Conservation (phyloP, 1,139 yeast genomes). For the Blastobotrys persicus region DNA sequence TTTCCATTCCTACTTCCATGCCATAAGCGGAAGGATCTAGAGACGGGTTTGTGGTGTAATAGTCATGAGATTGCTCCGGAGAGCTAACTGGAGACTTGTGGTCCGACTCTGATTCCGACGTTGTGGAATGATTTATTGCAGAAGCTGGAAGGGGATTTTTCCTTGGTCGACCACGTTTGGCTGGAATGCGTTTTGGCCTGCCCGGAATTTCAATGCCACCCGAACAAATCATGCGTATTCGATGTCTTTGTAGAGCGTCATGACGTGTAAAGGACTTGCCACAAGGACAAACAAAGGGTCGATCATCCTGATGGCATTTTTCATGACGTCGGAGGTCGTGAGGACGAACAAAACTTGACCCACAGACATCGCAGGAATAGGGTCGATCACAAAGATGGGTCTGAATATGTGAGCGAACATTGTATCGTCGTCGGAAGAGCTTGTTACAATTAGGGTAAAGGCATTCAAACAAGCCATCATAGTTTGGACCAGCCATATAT, state of each 20-base stretch:
- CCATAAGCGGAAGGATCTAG: constrained; percentile 5
- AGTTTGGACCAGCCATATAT: constrained; percentile 78
- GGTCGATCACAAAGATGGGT: constrained; percentile 96
- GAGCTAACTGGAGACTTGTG: constrained; percentile 21
- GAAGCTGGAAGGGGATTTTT: constrained; percentile 23
- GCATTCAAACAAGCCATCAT: constrained; percentile 63
- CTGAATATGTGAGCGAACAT: constrained; percentile 94
- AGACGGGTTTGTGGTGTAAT: not conserved
- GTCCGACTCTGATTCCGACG: constrained; percentile 27
- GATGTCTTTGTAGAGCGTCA: constrained; percentile 84
- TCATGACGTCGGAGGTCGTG: constrained; percentile 91
- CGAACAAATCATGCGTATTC: constrained; percentile 70
- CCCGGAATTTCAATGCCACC: constrained; percentile 57
- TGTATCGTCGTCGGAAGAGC: constrained; percentile 81
- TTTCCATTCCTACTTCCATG: not conserved
- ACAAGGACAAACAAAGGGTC: constrained; percentile 77
- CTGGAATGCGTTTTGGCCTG: constrained; percentile 31
- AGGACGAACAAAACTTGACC: constrained; percentile 75
- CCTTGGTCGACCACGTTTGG: constrained; percentile 34
- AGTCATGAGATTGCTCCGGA: constrained; percentile 27
- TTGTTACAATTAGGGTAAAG: constrained; percentile 78
- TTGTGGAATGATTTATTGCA: constrained; percentile 1
- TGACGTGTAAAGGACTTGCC: constrained; percentile 88
- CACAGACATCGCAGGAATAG: constrained; percentile 56
- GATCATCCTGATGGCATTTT: constrained; percentile 74